These are phyloP conservation scores for Pyrenula aspistea DNA, from an alignment of 495 filamentous ascomycete species.

Conservation along the genomic window DNA sequence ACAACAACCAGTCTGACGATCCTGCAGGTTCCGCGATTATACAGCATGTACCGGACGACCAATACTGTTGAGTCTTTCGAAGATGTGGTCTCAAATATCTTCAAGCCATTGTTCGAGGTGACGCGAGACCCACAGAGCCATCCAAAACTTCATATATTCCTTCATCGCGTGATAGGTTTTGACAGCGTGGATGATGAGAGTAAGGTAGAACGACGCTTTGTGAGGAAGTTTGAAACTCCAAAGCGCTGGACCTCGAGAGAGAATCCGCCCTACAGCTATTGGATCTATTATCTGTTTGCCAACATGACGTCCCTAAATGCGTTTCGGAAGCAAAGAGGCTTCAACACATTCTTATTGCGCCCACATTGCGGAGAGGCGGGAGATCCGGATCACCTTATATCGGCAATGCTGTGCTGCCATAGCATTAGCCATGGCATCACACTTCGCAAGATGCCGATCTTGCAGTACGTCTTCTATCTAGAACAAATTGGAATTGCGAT, in stretches of 20 bases:
- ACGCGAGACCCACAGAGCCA: constrained; percentile 78
- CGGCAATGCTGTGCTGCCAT: constrained; percentile 86
- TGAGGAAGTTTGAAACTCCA: constrained; percentile 86
- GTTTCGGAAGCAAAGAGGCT: constrained; percentile 80
- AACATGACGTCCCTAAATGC: constrained; percentile 89
- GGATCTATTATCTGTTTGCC: constrained; percentile 94
- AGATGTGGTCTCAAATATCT: constrained; percentile 82
- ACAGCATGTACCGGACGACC: constrained; percentile 86
- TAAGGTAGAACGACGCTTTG: constrained; percentile 83
- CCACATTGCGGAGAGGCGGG: constrained; percentile 96
- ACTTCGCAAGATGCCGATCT: constrained; percentile 80
- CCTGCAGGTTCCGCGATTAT: constrained; percentile 63
- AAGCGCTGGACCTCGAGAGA: constrained; percentile 80
- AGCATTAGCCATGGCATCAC: constrained; percentile 95
- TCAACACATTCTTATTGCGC: constrained; percentile 89
- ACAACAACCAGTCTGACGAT: neutral
- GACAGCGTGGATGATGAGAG: constrained; percentile 98
- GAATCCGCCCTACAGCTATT: constrained; percentile 97
- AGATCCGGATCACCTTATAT: constrained; percentile 89
- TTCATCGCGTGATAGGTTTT: constrained; percentile 91
- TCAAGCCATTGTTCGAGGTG: constrained; percentile 89
- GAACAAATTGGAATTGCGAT: constrained; percentile 98
- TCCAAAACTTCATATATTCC: constrained; percentile 85
- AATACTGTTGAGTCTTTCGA: constrained; percentile 81
- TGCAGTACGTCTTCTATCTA: constrained; percentile 96